Conservation (phyloP, 2,329 filamentous ascomycete genomes). For the Aschersonia sp. region DNA sequence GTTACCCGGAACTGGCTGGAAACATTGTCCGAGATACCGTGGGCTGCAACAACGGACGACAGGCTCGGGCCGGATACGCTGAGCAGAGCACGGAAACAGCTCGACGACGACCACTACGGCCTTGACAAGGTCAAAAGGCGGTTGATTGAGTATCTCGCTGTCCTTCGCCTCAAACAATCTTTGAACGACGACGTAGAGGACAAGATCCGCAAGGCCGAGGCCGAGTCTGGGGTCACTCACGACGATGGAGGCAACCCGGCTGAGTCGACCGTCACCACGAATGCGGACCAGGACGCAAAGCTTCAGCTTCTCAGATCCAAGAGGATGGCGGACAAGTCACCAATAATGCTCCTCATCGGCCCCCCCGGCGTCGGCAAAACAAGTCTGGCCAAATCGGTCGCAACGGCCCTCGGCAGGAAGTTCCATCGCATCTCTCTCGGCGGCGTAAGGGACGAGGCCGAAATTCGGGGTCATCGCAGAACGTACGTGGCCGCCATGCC, state of each 20-base stretch:
- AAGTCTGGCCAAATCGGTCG: conserved; percentile 83
- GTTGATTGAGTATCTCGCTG: conserved; percentile 85
- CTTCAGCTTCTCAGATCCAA: conserved; percentile 65
- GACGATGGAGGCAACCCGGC: conserved; percentile 48
- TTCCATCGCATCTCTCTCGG: conserved; percentile 96
- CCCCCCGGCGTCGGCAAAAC: conserved; percentile 95
- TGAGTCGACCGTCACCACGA: conserved; percentile 16
- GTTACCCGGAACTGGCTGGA: conserved; percentile 89
- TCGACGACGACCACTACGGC: conserved; percentile 93
- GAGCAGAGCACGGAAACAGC: conserved; percentile 66
- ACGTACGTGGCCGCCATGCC: conserved; percentile 99
- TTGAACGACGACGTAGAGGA: conserved; percentile 72
- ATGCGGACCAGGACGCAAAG: conserved; percentile 38
- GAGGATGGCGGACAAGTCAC: conserved; percentile 85
- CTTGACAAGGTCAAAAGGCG: conserved; percentile 96
- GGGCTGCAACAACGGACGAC: conserved; percentile 74
- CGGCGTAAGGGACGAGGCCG: conserved; percentile 88
- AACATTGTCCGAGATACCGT: conserved; percentile 86
- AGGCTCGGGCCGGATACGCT: conserved; percentile 71
- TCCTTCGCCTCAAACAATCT: conserved; percentile 87
- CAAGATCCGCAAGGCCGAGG: conserved; percentile 56
- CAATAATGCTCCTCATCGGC: conserved; percentile 83
- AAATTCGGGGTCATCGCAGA: conserved; percentile 85
- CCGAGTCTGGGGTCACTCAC: conserved; percentile 38
- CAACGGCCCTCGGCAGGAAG: conserved; percentile 80